Evolutionary conservation across 441 rosid species (phyloP).

Genomic region (Theobroma grandiflorum): DNA sequence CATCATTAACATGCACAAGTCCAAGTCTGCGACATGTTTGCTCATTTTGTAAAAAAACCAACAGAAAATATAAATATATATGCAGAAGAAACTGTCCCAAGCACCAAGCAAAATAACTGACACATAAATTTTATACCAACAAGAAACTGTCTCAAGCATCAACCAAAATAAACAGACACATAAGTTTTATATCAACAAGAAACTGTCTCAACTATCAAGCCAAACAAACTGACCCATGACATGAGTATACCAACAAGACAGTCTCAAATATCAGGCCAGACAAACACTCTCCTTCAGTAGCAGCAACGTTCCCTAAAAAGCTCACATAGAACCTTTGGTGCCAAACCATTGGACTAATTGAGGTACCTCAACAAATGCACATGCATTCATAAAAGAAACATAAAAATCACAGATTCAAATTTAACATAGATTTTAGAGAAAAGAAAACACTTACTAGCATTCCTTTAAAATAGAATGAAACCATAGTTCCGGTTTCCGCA

Average conservation of each 20-base stretch:
- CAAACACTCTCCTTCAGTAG: slow-evolving; percentile 2
- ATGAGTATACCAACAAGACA: background rate
- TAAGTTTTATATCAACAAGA: background rate
- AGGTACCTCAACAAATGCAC: slow-evolving; percentile 6
- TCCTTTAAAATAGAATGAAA: background rate
- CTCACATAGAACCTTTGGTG: background rate
- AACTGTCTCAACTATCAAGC: background rate
- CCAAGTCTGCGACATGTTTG: background rate
- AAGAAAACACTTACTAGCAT: background rate
- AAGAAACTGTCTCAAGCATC: background rate
- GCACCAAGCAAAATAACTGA: background rate
- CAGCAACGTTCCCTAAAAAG: background rate
- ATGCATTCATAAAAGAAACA: background rate
- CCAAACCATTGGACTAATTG: slow-evolving; percentile 1
- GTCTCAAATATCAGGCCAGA: background rate
- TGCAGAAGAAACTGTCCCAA: background rate
- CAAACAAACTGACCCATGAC: background rate
- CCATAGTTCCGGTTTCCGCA: background rate
- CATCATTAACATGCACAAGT: slow-evolving; percentile 11
- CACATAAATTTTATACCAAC: background rate
- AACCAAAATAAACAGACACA: background rate
- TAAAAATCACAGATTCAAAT: background rate
- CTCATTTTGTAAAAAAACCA: background rate
- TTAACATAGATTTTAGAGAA: background rate
- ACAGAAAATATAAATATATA: background rate